phyloP scores from a whole-genome alignment of 768 basidiomycete genomes.

The Lactarius quietus region DNA sequence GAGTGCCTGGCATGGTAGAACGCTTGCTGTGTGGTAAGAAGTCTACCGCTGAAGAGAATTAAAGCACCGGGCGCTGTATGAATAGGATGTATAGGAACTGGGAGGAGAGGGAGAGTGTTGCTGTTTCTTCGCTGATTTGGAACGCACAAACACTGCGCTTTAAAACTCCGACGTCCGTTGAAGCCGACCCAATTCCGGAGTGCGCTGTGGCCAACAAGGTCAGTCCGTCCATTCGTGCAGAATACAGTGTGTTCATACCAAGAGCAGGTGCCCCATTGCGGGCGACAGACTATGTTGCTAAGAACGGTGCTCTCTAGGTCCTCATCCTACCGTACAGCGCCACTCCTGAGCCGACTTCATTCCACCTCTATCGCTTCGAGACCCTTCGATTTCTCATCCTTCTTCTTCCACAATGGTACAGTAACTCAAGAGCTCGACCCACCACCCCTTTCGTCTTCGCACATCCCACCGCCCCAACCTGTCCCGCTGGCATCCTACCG shows the following conservation, averaged over 20 bases:
- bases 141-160: background rate
- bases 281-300: constrained; percentile 13
- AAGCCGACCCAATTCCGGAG: background rate
- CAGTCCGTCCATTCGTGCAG: background rate
- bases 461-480: constrained; percentile 10
- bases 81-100: constrained; percentile 1
- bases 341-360: constrained; percentile 9
- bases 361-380: constrained; percentile 7
- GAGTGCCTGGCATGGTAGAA: constrained; percentile 58
- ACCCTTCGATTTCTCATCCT: constrained; percentile 19
- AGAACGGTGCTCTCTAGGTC: constrained; percentile 8
- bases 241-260: background rate
- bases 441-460: background rate
- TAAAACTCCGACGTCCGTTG: constrained; percentile 1
- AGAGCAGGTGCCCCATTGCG: background rate
- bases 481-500: constrained; percentile 28
- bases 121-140: too few relatives aligned
- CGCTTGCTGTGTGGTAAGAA: constrained; percentile 2
- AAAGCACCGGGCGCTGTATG: constrained; percentile 10
- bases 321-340: constrained; percentile 4
- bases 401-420: constrained; percentile 17
- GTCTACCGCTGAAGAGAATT: constrained; percentile 9
- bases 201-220: constrained; percentile 1
- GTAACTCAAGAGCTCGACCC: background rate
- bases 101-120: background rate